Conservation (phyloP, 495 filamentous ascomycete genomes). For the Pyrenula massariospora region DNA sequence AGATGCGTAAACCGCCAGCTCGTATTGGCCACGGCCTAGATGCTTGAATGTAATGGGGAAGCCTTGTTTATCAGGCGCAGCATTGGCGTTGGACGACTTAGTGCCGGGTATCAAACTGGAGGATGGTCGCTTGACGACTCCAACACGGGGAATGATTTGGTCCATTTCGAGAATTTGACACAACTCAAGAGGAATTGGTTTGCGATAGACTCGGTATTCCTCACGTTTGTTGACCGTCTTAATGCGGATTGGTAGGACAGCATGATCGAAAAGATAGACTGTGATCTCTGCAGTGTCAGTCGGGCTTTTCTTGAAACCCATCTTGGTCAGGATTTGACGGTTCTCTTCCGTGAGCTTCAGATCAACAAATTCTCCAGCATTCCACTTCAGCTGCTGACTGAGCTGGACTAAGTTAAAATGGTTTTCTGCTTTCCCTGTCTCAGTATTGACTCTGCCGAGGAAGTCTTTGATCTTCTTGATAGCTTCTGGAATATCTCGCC, state of each 20-base stretch:
- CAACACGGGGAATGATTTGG: slow-evolving; percentile 71
- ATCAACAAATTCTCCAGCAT: slow-evolving; percentile 78
- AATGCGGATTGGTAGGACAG: slow-evolving; percentile 75
- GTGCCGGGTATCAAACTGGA: slow-evolving; percentile 75
- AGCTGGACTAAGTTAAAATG: slow-evolving; percentile 90
- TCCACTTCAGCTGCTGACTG: slow-evolving; percentile 79
- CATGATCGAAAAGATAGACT: slow-evolving; percentile 93
- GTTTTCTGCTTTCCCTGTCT: slow-evolving; percentile 96
- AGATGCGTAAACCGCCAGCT: slow-evolving; percentile 77
- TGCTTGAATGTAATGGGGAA: slow-evolving; percentile 97
- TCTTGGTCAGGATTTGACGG: slow-evolving; percentile 87
- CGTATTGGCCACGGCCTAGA: slow-evolving; percentile 92
- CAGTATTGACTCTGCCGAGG: slow-evolving; percentile 77
- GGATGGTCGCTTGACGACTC: slow-evolving; percentile 75
- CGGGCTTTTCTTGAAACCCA: slow-evolving; percentile 80
- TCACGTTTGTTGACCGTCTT: slow-evolving; percentile 89
- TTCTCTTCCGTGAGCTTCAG: slow-evolving; percentile 89
- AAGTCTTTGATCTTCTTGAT: slow-evolving; percentile 76
- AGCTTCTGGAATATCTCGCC: slow-evolving; percentile 80
- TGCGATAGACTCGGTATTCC: slow-evolving; percentile 86
- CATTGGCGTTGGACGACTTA: slow-evolving; percentile 34
- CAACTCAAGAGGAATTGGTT: slow-evolving; percentile 90
- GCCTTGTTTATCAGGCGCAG: slow-evolving; percentile 53
- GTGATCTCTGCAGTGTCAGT: slow-evolving; percentile 82
- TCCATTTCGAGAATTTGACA: slow-evolving; percentile 95